Conservation (phyloP, 768 basidiomycete species). For the Hericium rajendrae region DNA sequence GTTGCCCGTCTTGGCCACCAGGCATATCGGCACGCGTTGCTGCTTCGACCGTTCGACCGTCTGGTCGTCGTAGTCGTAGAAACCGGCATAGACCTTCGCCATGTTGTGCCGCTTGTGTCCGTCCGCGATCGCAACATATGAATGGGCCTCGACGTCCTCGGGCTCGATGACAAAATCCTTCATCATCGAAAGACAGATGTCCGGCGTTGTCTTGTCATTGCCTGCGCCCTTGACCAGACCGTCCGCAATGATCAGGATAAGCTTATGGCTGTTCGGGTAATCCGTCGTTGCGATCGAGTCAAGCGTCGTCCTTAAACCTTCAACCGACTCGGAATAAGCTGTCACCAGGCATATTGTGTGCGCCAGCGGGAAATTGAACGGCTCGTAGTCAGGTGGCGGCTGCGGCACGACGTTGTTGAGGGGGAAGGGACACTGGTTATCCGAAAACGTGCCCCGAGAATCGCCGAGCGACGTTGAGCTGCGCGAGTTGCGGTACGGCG, state of each 20-base stretch:
- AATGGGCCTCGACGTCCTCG: conserved; percentile 84
- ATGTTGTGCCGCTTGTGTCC: conserved; percentile 99
- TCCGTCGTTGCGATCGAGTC: conserved; percentile 97
- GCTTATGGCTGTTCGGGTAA: conserved; percentile 95
- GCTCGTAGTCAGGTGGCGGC: conserved; percentile 84
- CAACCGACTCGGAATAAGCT: conserved; percentile 94
- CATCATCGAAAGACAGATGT: conserved; percentile 96
- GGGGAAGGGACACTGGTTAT: conserved; percentile 88
- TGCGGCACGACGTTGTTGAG: conserved; percentile 85
- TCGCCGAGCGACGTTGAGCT: conserved; percentile 73
- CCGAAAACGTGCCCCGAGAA: conserved; percentile 39
- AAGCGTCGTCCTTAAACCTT: conserved; percentile 94
- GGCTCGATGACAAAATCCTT: conserved; percentile 78
- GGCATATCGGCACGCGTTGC: conserved; percentile 90
- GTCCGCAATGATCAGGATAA: conserved; percentile 92
- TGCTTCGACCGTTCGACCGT: conserved; percentile 89
- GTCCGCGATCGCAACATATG: conserved; percentile 97
- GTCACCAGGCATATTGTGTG: conserved; percentile 96
- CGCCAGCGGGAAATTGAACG: conserved; percentile 90
- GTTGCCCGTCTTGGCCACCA: conserved; percentile 95
- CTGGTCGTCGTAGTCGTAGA: conserved; percentile 88
- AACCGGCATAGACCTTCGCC: conserved; percentile 97
- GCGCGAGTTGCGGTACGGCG: conserved; percentile 66
- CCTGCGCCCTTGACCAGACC: conserved; percentile 98
- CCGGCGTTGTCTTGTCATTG: conserved; percentile 82